phyloP scores from a whole-genome alignment of 192 early-diverging fungal genomes.

The Rhizophagus clarus region DNA sequence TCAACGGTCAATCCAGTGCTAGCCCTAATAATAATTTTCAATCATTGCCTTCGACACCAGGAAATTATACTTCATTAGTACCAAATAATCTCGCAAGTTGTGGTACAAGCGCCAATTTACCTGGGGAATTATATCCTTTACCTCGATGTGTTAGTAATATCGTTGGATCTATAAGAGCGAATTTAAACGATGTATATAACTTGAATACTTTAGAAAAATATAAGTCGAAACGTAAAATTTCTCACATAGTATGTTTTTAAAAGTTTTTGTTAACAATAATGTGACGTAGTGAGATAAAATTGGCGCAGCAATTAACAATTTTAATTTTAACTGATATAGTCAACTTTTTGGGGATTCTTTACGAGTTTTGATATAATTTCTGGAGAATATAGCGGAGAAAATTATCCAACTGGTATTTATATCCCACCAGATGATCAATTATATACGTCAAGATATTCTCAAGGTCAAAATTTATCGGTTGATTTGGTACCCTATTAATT shows the following conservation, averaged over 20 bases:
- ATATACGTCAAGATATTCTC: not conserved
- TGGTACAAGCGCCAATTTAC: not conserved
- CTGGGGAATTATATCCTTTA: not conserved
- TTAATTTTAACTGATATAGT: not conserved
- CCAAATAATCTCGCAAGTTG: not conserved
- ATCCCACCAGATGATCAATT: not conserved
- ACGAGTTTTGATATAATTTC: not conserved
- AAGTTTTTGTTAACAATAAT: not conserved
- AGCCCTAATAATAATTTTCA: not conserved
- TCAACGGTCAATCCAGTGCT: too few species aligned
- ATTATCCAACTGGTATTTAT: not conserved
- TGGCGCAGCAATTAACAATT: not conserved
- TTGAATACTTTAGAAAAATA: not conserved
- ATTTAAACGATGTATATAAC: not conserved
- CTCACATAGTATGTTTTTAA: not conserved
- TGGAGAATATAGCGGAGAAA: not conserved
- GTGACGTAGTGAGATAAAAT: not conserved
- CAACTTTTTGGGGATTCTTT: not conserved
- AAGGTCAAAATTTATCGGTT: not conserved
- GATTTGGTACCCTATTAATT: not conserved
- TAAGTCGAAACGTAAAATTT: constrained; percentile 14
- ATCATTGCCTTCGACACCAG: not conserved
- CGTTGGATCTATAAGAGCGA: not conserved
- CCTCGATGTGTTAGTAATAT: constrained; percentile 1
- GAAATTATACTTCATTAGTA: not conserved